These are phyloP conservation scores for Colletotrichum incanum DNA, from an alignment of 2,329 filamentous ascomycete species.

Conservation along the genomic window DNA sequence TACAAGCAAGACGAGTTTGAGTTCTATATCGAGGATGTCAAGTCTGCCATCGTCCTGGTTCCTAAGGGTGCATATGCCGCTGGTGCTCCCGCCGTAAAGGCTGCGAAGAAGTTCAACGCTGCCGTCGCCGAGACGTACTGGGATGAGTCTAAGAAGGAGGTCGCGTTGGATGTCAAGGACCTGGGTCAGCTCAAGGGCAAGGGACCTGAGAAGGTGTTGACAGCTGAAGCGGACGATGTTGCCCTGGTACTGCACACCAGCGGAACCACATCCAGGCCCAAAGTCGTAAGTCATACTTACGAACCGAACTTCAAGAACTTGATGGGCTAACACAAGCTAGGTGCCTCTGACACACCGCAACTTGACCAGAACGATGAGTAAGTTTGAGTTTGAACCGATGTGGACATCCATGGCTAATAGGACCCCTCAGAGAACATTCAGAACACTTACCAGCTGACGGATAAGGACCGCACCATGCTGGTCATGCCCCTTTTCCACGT, in stretches of 20 bases:
- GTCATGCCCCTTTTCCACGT: conserved; percentile 96
- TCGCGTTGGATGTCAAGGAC: conserved; percentile 85
- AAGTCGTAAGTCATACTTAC: conserved; percentile 72
- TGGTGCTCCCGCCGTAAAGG: conserved; percentile 80
- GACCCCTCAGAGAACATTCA: conserved; percentile 77
- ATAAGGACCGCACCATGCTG: conserved; percentile 83
- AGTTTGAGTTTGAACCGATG: conserved; percentile 46
- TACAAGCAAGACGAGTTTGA: conserved; percentile 94
- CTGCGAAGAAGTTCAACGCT: conserved; percentile 83
- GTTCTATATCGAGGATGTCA: conserved; percentile 92
- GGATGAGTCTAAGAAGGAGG: conserved; percentile 74
- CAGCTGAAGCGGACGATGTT: conserved; percentile 80
- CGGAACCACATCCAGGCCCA: conserved; percentile 87
- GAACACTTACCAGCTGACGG: conserved; percentile 80
- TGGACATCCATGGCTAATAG: conserved; percentile 15
- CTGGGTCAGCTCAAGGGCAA: conserved; percentile 73
- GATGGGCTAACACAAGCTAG: conserved; percentile 53
- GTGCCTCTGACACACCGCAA: conserved; percentile 87
- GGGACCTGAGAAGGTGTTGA: conserved; percentile 56
- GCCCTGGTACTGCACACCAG: conserved; percentile 87
- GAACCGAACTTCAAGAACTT: not conserved
- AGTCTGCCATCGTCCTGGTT: conserved; percentile 83
- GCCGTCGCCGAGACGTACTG: conserved; percentile 92
- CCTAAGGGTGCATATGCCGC: conserved; percentile 79
- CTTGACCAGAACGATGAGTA: conserved; percentile 84